These are phyloP conservation scores for Dendrobium nobile DNA, from an alignment of 106 monocot genomes.

Conservation along the genomic window DNA sequence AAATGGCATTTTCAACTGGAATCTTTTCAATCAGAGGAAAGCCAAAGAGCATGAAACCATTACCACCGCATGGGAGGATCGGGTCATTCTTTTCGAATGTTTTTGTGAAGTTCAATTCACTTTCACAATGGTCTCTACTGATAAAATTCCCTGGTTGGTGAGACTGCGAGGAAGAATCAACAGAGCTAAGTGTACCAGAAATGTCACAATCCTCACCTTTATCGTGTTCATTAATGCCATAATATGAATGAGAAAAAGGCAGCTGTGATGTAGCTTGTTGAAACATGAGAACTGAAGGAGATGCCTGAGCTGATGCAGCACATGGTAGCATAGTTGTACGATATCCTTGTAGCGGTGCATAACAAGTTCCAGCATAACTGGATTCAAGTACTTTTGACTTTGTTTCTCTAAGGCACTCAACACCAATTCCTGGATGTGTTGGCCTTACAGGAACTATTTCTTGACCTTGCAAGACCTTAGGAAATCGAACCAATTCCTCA, in stretches of 20 bases:
- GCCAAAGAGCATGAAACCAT: conserved; percentile 72
- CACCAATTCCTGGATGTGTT: conserved; percentile 17
- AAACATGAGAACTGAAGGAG: conserved; percentile 70
- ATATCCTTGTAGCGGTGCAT: conserved; percentile 21
- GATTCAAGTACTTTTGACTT: not conserved
- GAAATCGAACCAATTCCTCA: conserved; percentile 66
- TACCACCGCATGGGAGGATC: not conserved
- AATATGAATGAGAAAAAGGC: not conserved
- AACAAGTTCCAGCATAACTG: no score
- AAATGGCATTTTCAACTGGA: conserved; percentile 14
- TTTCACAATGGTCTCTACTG: not conserved
- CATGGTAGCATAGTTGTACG: conserved; percentile 11
- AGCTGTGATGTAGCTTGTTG: conserved; percentile 28
- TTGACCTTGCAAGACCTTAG: conserved; percentile 99
- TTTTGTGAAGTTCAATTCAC: not conserved
- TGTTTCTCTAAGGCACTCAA: conserved; percentile 1
- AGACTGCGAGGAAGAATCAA: not conserved
- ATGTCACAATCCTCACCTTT: not conserved
- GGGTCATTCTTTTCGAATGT: conserved; percentile 2
- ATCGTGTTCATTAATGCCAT: conserved; percentile 4
- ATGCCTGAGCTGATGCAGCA: conserved; percentile 39
- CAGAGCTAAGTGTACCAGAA: not conserved
- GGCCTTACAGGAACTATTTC: conserved; percentile 47
- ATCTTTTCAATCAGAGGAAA: conserved; percentile 56
- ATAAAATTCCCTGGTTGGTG: not conserved